These are phyloP conservation scores for Gynandropsis gynandra DNA, from an alignment of 345 rosid species.

Conservation along the genomic window DNA sequence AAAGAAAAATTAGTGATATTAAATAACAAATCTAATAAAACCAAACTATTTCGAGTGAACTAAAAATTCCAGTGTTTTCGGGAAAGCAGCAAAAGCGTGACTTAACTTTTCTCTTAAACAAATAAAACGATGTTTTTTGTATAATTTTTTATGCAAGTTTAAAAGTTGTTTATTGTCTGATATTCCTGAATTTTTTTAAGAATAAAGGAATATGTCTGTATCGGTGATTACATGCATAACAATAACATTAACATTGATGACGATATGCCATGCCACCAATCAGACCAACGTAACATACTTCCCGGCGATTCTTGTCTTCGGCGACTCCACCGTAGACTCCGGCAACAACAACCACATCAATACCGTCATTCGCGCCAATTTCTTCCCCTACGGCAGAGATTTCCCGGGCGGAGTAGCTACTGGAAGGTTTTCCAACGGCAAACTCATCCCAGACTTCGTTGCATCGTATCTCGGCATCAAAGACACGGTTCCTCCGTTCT, in stretches of 20 bases:
- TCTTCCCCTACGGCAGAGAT: slow-evolving; percentile 30
- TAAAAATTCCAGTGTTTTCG: too few species aligned
- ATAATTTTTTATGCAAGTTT: too few species aligned
- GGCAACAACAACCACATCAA: slow-evolving; percentile 30
- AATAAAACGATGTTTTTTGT: too few species aligned
- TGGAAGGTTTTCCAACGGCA: slow-evolving; percentile 34
- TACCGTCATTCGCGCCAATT: slow-evolving; percentile 12
- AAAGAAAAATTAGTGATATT: too few species aligned
- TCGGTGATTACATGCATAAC: slow-evolving; percentile 10
- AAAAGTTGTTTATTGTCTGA: too few species aligned
- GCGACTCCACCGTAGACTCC: slow-evolving; percentile 28
- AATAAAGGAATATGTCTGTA: slow-evolving; percentile 10
- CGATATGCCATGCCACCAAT: slow-evolving; percentile 17
- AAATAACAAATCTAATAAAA: too few species aligned
- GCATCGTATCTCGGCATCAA: slow-evolving; percentile 26
- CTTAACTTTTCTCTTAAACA: too few species aligned
- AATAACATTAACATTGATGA: slow-evolving; percentile 1
- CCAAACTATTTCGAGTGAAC: too few species aligned
- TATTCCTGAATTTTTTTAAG: too few species aligned
- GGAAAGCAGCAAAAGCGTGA: too few species aligned
- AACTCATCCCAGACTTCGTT: slow-evolving; percentile 24
- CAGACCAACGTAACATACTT: slow-evolving; percentile 18
- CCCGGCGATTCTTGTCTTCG: slow-evolving; percentile 29
- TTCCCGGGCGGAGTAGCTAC: slow-evolving; percentile 26
- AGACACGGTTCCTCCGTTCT: slow-evolving; percentile 28